These are phyloP conservation scores for Colletotrichum neosansevieriae DNA, from an alignment of 2,329 filamentous ascomycete genomes.

Conservation along the genomic window DNA sequence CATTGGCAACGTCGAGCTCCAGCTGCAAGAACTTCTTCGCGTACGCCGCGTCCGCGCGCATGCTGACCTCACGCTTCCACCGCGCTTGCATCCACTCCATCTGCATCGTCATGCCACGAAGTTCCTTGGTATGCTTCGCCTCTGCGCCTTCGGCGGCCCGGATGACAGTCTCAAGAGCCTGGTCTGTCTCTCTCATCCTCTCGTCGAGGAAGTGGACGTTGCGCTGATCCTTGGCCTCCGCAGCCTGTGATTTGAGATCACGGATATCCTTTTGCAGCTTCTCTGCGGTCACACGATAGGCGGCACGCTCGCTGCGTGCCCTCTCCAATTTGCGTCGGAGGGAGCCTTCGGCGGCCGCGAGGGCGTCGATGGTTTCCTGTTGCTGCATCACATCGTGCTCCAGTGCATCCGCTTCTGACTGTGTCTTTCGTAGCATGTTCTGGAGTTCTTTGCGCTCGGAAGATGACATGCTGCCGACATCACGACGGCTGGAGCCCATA, in stretches of 20 bases:
- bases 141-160: slow-evolving; percentile 72
- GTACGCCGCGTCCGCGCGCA: slow-evolving; percentile 84
- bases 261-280: slow-evolving; percentile 66
- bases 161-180: slow-evolving; percentile 70
- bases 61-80: slow-evolving; percentile 81
- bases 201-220: slow-evolving; percentile 47
- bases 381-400: slow-evolving; percentile 79
- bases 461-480: slow-evolving; percentile 44
- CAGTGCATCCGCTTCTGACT: slow-evolving; percentile 75
- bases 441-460: slow-evolving; percentile 68
- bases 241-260: slow-evolving; percentile 56
- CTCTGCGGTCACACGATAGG: slow-evolving; percentile 65
- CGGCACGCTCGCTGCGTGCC: slow-evolving; percentile 73
- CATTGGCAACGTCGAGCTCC: slow-evolving; percentile 84
- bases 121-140: slow-evolving; percentile 77
- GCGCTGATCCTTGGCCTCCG: slow-evolving; percentile 46
- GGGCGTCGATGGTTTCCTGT: slow-evolving; percentile 71
- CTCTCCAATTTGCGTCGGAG: slow-evolving; percentile 77
- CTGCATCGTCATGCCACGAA: slow-evolving; percentile 87
- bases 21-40: slow-evolving; percentile 87
- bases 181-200: slow-evolving; percentile 55
- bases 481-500: slow-evolving; percentile 44
- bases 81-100: slow-evolving; percentile 90
- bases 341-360: slow-evolving; percentile 67
- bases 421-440: slow-evolving; percentile 70